phyloP scores from a whole-genome alignment of 345 rosid species.

The Cochlearia excelsa region DNA sequence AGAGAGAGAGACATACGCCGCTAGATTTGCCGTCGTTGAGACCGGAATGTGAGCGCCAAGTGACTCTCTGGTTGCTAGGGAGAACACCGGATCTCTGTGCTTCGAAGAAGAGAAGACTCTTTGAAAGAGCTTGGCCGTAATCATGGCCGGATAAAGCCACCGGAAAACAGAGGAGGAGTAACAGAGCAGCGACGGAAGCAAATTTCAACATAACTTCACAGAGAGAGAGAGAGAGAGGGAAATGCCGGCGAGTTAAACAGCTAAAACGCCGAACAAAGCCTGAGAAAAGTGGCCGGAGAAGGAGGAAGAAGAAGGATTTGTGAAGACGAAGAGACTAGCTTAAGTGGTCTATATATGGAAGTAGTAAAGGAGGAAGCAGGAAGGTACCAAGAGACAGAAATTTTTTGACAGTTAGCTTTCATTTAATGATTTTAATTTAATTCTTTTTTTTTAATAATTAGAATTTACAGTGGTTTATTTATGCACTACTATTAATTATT shows the following conservation, averaged over 20 bases:
- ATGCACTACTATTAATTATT: neutral
- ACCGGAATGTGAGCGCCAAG: slow-evolving; percentile 92
- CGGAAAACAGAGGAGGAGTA: slow-evolving; percentile 59
- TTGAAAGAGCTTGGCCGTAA: slow-evolving; percentile 84
- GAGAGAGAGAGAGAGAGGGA: neutral
- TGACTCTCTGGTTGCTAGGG: slow-evolving; percentile 80
- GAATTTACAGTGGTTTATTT: slow-evolving; percentile 10
- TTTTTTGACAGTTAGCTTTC: slow-evolving; percentile 38
- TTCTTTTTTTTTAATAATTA: slow-evolving; percentile 1
- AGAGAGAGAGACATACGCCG: slow-evolving; percentile 56
- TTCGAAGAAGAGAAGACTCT: slow-evolving; percentile 94
- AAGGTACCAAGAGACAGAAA: slow-evolving; percentile 43
- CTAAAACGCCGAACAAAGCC: slow-evolving; percentile 37
- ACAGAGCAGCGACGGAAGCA: slow-evolving; percentile 43
- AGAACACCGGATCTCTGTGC: slow-evolving; percentile 97
- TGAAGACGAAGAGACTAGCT: slow-evolving; percentile 35
- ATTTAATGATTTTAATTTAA: slow-evolving; percentile 23
- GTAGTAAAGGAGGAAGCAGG: slow-evolving; percentile 48
- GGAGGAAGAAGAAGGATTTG: slow-evolving; percentile 14
- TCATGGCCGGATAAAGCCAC: slow-evolving; percentile 75
- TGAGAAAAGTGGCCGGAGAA: slow-evolving; percentile 15
- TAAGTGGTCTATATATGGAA: slow-evolving; percentile 49
- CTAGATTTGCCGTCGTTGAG: slow-evolving; percentile 91
- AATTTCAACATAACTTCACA: slow-evolving; percentile 24
- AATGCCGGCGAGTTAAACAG: slow-evolving; percentile 46